Conservation (phyloP, 306 rosid genomes). For the Glycine tomentella region DNA sequence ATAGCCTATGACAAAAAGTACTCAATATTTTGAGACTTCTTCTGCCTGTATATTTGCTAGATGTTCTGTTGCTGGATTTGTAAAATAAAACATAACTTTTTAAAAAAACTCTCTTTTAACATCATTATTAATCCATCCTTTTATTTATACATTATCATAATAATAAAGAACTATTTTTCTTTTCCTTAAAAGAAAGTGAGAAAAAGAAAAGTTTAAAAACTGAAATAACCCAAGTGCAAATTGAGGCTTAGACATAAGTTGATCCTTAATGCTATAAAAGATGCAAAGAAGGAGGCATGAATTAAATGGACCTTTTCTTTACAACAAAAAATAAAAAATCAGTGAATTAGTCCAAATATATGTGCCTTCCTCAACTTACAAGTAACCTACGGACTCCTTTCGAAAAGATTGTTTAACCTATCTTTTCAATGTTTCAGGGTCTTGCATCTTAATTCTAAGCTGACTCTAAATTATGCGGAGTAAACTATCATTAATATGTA, state of each 20-base stretch:
- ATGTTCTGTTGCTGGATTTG: not conserved
- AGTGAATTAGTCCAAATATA: slow-evolving; percentile 27
- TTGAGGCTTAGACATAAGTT: slow-evolving; percentile 21
- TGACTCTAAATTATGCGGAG: too few relatives aligned
- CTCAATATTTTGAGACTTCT: not conserved
- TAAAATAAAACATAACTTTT: not conserved
- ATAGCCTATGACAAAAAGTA: not conserved
- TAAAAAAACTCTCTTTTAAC: not conserved
- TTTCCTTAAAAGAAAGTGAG: not conserved
- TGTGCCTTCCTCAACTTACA: slow-evolving; percentile 69
- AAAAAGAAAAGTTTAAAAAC: not conserved
- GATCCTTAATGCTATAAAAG: slow-evolving; percentile 27
- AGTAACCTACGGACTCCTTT: slow-evolving; percentile 58
- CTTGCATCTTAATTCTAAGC: not conserved
- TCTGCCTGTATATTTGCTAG: not conserved
- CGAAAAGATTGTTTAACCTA: slow-evolving; percentile 45
- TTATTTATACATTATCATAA: not conserved
- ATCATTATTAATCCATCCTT: not conserved
- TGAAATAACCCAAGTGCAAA: slow-evolving; percentile 14
- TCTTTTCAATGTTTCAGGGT: slow-evolving; percentile 39
- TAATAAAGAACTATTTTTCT: not conserved
- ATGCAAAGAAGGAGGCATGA: slow-evolving; percentile 34
- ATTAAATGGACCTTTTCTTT: slow-evolving; percentile 1
- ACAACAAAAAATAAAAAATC: not conserved
- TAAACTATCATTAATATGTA: too few relatives aligned